Evolutionary conservation across 169 alveolate species (phyloP), one percentile per base, ranked within the genome.

Genomic region (Eimeria maxima): DNA sequence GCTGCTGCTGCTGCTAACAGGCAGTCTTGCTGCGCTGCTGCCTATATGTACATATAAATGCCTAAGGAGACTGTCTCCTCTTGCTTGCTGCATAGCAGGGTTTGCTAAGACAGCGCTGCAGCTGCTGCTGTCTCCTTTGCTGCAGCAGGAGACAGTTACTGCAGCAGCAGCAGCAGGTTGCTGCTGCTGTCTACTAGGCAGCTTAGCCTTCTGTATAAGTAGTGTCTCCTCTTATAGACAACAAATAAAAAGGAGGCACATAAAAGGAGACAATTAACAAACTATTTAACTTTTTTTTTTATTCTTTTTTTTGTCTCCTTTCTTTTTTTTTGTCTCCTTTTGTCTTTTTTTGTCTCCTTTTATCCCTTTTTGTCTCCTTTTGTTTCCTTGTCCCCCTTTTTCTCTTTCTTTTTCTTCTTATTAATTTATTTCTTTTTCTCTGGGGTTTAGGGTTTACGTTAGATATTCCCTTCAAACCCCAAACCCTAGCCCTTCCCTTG

Each of bases 31-130:
- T 27, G 87, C 95, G 5, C 76, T 89, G 67, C 42, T 89, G 16
- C 95, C 95, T 24, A 20, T 89, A 73, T 63, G 86, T 8, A 63
- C 95, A n/a, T 89, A 89, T 33, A 6, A 27, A n/a, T 89, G 95
- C 80, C 47, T 89, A n/a, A 55, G 88, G 53, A 50, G 73, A 44
- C 95, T 89, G 73, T 89, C 95, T 20, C 95, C 95, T 11, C 38
- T 89, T 11, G 74, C 95, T 16, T 89, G 95, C 88, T 89, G 95
- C 74, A 27, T 89, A 11, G 86, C 76, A 20, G 95, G 95, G 4
- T 89, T 89, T 47, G 14, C 76, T 8, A 89, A 89, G 33, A 89
- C 71, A 24, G 74, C 88, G 27, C 33, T n/a, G 18, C 95, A 89
- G 95, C 33, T 89, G 45, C 95, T 89, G 81, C 73, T 67, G 53